phyloP scores from a whole-genome alignment of 306 rosid species.

The Cyclanthera cordifolia region DNA sequence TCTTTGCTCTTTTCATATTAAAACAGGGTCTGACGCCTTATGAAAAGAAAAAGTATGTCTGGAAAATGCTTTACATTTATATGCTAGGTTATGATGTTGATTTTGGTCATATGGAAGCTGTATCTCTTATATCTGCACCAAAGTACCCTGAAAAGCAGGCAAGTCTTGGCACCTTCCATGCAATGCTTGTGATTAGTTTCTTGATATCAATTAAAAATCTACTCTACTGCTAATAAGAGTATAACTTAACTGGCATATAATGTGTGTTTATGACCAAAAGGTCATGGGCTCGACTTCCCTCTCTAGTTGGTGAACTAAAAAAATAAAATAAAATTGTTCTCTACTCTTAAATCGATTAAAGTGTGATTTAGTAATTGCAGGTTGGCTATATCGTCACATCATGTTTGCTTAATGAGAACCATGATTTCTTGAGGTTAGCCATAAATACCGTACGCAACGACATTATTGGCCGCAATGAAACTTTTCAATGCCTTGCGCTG shows the following conservation, averaged over 20 bases:
- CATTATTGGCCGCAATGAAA: constrained; percentile 96
- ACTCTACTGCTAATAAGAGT: too few species aligned
- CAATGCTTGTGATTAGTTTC: background rate
- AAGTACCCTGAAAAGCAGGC: constrained; percentile 99
- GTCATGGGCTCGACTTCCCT: too few species aligned
- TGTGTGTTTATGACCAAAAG: too few species aligned
- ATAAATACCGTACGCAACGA: constrained; percentile 97
- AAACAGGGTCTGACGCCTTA: constrained; percentile 89
- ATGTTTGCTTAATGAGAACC: constrained; percentile 94
- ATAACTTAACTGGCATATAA: too few species aligned
- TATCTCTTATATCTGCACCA: constrained; percentile 97
- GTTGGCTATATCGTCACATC: constrained; percentile 98
- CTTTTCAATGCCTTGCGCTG: constrained; percentile 93
- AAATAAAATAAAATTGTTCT: too few species aligned
- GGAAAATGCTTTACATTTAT: constrained; percentile 96
- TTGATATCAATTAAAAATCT: background rate
- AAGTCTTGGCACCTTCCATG: constrained; percentile 1
- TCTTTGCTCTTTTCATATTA: too few species aligned
- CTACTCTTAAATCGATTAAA: constrained; percentile 14
- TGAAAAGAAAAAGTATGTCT: constrained; percentile 95
- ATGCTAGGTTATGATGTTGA: constrained; percentile 99
- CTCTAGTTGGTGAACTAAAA: background rate
- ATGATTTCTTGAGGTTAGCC: constrained; percentile 96
- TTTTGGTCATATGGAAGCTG: constrained; percentile 99
- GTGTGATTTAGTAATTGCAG: constrained; percentile 42